Conservation (phyloP, 2,329 filamentous ascomycete species). For the Hymenoscyphus fructigenus region DNA sequence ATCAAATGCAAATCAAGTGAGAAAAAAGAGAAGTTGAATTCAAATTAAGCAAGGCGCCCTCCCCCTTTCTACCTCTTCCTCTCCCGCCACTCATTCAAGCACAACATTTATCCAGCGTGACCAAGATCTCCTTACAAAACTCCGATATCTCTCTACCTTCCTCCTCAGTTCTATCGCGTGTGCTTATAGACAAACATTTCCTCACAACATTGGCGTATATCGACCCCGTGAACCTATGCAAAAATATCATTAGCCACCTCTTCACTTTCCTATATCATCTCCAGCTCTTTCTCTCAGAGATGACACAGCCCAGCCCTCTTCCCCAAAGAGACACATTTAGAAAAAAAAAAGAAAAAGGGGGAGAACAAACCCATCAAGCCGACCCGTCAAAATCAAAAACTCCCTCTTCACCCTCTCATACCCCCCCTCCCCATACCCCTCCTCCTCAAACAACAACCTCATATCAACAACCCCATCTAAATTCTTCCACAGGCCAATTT, state of each 20-base stretch:
- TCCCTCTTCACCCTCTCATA: slow-evolving; percentile 26
- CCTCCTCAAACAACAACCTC: not conserved
- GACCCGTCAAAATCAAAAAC: slow-evolving; percentile 27
- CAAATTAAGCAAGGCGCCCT: too few relatives aligned
- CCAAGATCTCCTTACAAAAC: slow-evolving; percentile 26
- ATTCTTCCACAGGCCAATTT: slow-evolving; percentile 50
- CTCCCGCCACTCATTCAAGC: slow-evolving; percentile 12
- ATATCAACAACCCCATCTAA: slow-evolving; percentile 35
- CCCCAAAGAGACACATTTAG: not conserved
- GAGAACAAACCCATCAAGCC: slow-evolving; percentile 27
- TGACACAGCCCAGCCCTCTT: not conserved
- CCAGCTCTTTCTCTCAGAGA: not conserved
- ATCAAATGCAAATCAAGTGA: too few relatives aligned
- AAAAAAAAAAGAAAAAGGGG: not conserved
- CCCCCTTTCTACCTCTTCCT: not conserved
- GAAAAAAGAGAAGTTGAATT: too few relatives aligned
- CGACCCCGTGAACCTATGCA: slow-evolving; percentile 23
- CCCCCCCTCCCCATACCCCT: slow-evolving; percentile 20
- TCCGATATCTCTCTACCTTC: slow-evolving; percentile 24
- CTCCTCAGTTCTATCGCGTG: slow-evolving; percentile 22
- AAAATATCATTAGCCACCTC: not conserved
- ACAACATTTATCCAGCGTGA: slow-evolving; percentile 24
- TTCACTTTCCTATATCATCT: not conserved
- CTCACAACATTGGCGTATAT: slow-evolving; percentile 30
- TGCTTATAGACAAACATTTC: slow-evolving; percentile 26